Evolutionary conservation across 164 flowering plant species (phyloP).

Genomic region (Macadamia tetraphylla): DNA sequence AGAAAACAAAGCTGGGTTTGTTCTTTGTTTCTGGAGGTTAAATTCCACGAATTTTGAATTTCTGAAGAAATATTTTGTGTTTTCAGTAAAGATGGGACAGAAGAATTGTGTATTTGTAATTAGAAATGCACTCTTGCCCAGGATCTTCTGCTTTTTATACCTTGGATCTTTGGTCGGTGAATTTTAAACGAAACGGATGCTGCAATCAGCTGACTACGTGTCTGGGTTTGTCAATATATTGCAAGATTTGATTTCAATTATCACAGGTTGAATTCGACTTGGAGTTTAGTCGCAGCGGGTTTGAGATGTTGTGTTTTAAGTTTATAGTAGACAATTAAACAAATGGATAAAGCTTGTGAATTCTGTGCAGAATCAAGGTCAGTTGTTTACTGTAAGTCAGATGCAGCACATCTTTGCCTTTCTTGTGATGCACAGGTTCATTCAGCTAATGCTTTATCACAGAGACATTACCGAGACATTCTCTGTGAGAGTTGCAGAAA

Average conservation of each 20-base stretch:
- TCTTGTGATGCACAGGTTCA: slow-evolving; percentile 72
- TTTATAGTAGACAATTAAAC: background rate
- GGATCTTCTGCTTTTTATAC: background rate
- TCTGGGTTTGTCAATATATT: background rate
- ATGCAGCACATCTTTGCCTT: slow-evolving; percentile 68
- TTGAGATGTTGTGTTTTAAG: background rate
- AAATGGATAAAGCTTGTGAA: slow-evolving; percentile 71
- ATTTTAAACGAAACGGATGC: background rate
- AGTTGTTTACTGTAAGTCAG: slow-evolving; percentile 60
- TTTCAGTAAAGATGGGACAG: background rate
- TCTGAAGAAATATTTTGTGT: no score
- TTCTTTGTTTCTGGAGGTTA: no score
- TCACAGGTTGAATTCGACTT: no score
- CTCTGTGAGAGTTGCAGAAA: slow-evolving; percentile 53
- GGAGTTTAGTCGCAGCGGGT: background rate
- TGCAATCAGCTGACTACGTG: background rate
- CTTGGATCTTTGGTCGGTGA: background rate
- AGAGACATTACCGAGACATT: slow-evolving; percentile 47
- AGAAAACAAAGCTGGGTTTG: no score
- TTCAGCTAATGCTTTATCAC: slow-evolving; percentile 65
- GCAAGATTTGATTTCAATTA: background rate
- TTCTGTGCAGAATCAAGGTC: slow-evolving; percentile 52
- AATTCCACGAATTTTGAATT: no score
- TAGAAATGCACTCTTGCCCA: background rate
- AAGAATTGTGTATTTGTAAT: background rate